Percentiles rank a stretch among this genome's conserved stretches.
Evolutionary conservation across 2,329 filamentous ascomycete genomes (phyloP).

Genomic region (Zasmidium angulare): DNA sequence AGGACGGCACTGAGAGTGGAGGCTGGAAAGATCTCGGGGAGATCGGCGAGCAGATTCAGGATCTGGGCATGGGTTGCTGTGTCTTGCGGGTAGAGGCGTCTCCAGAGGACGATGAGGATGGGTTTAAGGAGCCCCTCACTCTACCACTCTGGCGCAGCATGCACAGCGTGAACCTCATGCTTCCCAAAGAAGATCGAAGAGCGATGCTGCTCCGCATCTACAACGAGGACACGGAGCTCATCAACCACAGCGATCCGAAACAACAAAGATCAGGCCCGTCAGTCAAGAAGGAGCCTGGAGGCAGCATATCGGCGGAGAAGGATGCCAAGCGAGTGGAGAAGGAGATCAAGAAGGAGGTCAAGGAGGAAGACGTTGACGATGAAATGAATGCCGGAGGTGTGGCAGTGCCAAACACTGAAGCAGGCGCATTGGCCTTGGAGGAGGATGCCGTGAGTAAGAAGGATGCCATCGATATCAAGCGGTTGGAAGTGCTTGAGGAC

Average conservation of each 20-base stretch:
- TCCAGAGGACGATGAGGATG: constrained; percentile 40
- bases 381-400: constrained; percentile 7
- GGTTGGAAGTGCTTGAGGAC: constrained; percentile 41
- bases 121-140: constrained; percentile 74
- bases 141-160: constrained; percentile 93
- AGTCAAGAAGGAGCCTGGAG: constrained; percentile 9
- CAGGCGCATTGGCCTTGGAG: constrained; percentile 32
- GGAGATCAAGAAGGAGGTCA: constrained; percentile 20
- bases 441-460: constrained; percentile 41
- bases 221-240: constrained; percentile 81
- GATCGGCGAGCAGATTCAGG: constrained; percentile 78
- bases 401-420: constrained; percentile 16
- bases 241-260: constrained; percentile 58
- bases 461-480: constrained; percentile 40
- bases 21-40: constrained; percentile 77
- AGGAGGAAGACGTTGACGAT: constrained; percentile 11
- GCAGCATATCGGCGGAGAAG: constrained; percentile 19
- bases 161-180: constrained; percentile 90
- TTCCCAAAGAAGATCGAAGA: constrained; percentile 90
- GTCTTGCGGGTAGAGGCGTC: constrained; percentile 68
- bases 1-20: constrained; percentile 52
- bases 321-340: constrained; percentile 17
- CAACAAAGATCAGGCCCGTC: constrained; percentile 14
- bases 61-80: constrained; percentile 87
- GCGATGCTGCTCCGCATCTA: constrained; percentile 90